Evolutionary conservation across 768 basidiomycete genomes (phyloP).

Genomic region (Pleurotus sapidus): DNA sequence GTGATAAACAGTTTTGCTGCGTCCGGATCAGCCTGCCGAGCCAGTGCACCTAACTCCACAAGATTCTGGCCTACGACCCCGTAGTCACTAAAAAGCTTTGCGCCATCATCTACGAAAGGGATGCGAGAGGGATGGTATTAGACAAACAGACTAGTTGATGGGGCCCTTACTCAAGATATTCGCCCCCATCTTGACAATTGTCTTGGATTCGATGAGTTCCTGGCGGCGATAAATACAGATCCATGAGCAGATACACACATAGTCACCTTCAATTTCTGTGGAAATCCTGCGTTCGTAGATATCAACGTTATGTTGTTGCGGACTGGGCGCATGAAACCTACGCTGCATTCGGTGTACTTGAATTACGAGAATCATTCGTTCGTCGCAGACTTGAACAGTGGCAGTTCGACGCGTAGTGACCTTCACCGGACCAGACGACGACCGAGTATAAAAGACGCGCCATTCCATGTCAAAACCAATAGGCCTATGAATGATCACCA

Average conservation of each 20-base stretch:
- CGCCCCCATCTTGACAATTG: constrained; percentile 27
- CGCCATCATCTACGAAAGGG: constrained; percentile 28
- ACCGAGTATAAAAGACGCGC: constrained; percentile 19
- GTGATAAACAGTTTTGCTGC: neutral
- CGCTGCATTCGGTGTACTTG: constrained; percentile 27
- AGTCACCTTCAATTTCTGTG: constrained; percentile 23
- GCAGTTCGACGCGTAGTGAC: constrained; percentile 20
- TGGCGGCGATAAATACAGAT: constrained; percentile 3
- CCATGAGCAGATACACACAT: neutral
- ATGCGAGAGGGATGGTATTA: neutral
- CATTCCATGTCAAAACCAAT: constrained; percentile 33
- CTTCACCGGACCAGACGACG: neutral
- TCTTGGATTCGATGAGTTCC: constrained; percentile 28
- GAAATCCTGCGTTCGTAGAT: constrained; percentile 22
- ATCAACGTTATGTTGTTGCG: neutral
- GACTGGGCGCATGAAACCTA: constrained; percentile 12
- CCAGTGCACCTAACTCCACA: constrained; percentile 32
- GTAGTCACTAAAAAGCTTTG: constrained; percentile 35
- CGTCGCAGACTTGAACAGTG: constrained; percentile 29
- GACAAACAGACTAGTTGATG: neutral
- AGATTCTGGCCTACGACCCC: constrained; percentile 31
- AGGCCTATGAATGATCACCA: constrained; percentile 13
- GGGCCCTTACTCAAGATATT: constrained; percentile 27
- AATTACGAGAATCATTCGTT: constrained; percentile 25
- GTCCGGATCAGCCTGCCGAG: constrained; percentile 25